These are phyloP conservation scores for Chytriomyces confervae DNA, from an alignment of 192 early-diverging fungal species.

Conservation along the genomic window DNA sequence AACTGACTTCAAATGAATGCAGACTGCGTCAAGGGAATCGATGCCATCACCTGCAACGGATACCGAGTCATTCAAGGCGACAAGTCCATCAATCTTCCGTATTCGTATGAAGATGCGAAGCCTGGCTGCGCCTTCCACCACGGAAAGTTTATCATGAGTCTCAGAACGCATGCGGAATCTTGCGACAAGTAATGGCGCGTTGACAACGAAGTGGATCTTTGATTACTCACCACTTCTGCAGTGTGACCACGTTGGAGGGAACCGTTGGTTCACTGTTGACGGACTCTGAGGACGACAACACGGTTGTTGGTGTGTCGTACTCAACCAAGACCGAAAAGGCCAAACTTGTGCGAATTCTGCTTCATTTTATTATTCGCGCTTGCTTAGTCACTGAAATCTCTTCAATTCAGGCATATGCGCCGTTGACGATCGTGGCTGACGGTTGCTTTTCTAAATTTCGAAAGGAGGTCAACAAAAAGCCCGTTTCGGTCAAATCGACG, in stretches of 20 bases:
- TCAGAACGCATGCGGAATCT: conserved; percentile 70
- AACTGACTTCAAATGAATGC: too few relatives aligned
- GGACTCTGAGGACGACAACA: conserved; percentile 40
- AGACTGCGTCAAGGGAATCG: conserved; percentile 84
- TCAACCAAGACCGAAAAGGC: conserved; percentile 43
- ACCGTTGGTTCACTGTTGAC: conserved; percentile 73
- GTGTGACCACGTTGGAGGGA: conserved; percentile 78
- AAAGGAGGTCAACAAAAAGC: conserved; percentile 66
- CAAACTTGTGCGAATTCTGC: conserved; percentile 2
- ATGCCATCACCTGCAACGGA: conserved; percentile 81
- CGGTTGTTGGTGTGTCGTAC: conserved; percentile 64
- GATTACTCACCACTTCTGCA: conserved; percentile 42
- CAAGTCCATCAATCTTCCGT: conserved; percentile 72
- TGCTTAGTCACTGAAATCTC: background rate
- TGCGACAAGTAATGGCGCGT: conserved; percentile 50
- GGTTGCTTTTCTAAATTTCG: conserved; percentile 96
- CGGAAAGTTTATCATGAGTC: conserved; percentile 87
- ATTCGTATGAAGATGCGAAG: conserved; percentile 60
- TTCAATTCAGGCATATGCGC: conserved; percentile 62
- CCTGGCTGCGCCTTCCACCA: conserved; percentile 90
- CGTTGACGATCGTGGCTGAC: conserved; percentile 86
- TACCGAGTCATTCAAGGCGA: conserved; percentile 81
- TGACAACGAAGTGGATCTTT: background rate
- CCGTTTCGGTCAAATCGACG: conserved; percentile 62
- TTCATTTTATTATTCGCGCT: background rate